Evolutionary conservation across 176 grass and related monocot genomes (phyloP).

Genomic region (Leersia perrieri): DNA sequence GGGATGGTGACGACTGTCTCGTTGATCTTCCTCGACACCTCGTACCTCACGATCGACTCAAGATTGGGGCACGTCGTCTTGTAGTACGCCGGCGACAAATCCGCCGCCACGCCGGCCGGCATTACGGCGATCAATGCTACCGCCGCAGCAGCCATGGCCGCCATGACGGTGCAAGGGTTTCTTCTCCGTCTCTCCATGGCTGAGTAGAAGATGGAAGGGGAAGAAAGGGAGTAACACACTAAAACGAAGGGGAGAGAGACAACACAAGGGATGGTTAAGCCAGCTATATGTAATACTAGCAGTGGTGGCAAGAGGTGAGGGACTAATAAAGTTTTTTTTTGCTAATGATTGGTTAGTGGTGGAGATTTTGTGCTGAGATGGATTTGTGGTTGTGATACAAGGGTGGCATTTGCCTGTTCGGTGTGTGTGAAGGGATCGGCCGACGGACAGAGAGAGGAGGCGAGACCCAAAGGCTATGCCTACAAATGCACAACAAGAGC

Average conservation of each 20-base stretch:
- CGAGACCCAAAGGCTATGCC: background rate
- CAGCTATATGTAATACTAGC: background rate
- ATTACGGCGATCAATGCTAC: slow-evolving; percentile 16
- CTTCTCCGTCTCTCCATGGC: slow-evolving; percentile 27
- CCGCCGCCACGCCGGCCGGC: slow-evolving; percentile 8
- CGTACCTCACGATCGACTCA: slow-evolving; percentile 45
- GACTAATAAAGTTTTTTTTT: background rate
- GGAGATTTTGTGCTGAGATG: background rate
- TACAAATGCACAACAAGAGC: background rate
- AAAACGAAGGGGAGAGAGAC: background rate
- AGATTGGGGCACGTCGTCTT: slow-evolving; percentile 34
- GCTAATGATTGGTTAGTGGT: no score
- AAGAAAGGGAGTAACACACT: no score
- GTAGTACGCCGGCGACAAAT: slow-evolving; percentile 45
- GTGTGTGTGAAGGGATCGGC: background rate
- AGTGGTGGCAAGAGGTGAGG: background rate
- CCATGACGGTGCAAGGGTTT: background rate
- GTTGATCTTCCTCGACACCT: slow-evolving; percentile 53
- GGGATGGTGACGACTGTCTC: slow-evolving; percentile 68
- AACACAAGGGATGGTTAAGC: background rate
- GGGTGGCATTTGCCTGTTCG: background rate
- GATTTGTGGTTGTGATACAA: no score
- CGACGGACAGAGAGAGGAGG: background rate
- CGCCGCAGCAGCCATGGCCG: background rate
- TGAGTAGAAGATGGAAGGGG: background rate